phyloP scores from a whole-genome alignment of 208 protist genomes.

The Sergeia podlipaevii region DNA sequence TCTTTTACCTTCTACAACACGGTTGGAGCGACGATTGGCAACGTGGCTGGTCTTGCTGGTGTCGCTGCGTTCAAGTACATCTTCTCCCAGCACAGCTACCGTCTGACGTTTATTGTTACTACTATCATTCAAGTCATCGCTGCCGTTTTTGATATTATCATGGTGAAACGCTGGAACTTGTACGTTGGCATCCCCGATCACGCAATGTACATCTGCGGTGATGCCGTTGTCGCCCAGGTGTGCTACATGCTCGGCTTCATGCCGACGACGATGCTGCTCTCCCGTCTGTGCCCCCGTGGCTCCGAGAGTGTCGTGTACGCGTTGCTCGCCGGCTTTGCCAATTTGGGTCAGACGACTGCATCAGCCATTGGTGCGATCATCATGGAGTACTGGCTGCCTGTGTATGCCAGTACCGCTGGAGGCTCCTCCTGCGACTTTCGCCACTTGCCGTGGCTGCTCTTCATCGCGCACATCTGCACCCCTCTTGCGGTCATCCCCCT shows the following conservation, averaged over 20 bases:
- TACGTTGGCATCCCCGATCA: conserved; percentile 36
- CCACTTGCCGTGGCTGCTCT: conserved; percentile 35
- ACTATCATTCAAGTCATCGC: conserved; percentile 20
- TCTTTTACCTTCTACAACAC: conserved; percentile 54
- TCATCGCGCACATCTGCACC: conserved; percentile 29
- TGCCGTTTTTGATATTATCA: conserved; percentile 47
- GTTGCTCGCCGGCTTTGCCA: conserved; percentile 47
- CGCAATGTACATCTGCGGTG: conserved; percentile 50
- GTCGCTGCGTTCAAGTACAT: conserved; percentile 24
- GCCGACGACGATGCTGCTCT: conserved; percentile 50
- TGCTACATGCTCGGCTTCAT: conserved; percentile 47
- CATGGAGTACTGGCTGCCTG: conserved; percentile 41
- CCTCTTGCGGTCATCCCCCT: conserved; percentile 43
- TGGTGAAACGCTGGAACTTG: conserved; percentile 45
- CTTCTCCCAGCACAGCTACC: conserved; percentile 33
- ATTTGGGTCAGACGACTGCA: conserved; percentile 39
- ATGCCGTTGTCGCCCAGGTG: conserved; percentile 49
- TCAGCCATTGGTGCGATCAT: conserved; percentile 37
- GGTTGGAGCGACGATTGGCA: conserved; percentile 20
- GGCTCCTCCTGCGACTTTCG: conserved; percentile 59
- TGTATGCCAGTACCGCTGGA: conserved; percentile 17
- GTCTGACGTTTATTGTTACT: conserved; percentile 32
- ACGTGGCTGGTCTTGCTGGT: conserved; percentile 25
- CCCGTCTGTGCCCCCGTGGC: conserved; percentile 49
- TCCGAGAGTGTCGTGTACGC: conserved; percentile 53